Base-by-base conservation (phyloP, 768 basidiomycete genomes). In the Mycena vulgaris region DNA sequence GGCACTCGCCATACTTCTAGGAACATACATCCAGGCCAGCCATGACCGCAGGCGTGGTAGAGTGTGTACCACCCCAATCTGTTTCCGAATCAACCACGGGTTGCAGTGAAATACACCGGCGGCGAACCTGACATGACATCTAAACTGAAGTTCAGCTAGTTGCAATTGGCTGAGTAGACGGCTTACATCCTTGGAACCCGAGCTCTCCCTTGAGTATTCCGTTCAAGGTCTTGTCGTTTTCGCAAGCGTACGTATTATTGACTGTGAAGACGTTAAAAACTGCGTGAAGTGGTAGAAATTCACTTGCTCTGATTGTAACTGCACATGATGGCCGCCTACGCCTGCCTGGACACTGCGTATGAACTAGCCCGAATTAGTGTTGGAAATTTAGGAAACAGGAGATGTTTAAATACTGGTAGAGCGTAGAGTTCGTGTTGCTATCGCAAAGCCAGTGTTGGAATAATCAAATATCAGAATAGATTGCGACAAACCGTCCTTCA, bases 41-140 rank as follows among this genome's bases (percentile, higher is more conserved):
- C 68, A 89, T 89, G 13, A 87, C 87, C 3, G 89, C 87, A 8
- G 84, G 65, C 5, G 63, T 2, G 27, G 86, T 88, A 9, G 86
- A 87, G 66, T 88, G 86, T 3, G 90, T 92, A 19, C 88, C 92
- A 67, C 82, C 77, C 92, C 91, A 93, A 74, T 93, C 92, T 85
- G 52, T 3, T 51, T 25, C 48, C 40, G 35, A 45, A 25, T 21
- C 1, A 60, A 30, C 39, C 2, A 21, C 52, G 52, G 49, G 17
- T 49, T 55, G 45, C 11, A 57, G 33, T 23, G 23, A n/a, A 42
- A 27, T 35, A 23, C 10, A 55, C 30, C 28, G 39, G 47, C 45
- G 28, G 60, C 79, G 39, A 62, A 84, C 84, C 84, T 62, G 88
- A 87, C 82, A 84, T 83, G 17, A 86, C 77, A 62, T 84, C 87